Evolutionary conservation across 2,329 filamentous ascomycete species (phyloP).

Genomic region (Aspergillus viridinutans): DNA sequence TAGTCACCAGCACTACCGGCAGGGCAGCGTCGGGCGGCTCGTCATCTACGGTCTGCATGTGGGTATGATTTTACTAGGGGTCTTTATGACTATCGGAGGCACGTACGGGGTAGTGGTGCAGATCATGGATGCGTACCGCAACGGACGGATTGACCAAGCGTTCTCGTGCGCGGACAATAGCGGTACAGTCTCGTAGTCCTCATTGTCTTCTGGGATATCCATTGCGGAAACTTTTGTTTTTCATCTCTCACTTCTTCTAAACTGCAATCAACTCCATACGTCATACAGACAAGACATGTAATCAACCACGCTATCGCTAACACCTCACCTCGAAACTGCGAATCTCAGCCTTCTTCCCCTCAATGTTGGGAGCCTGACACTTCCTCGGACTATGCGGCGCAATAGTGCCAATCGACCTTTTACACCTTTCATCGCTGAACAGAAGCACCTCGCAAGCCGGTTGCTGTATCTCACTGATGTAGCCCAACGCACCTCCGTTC

Average conservation of each 20-base stretch:
- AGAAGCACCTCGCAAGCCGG: slow-evolving; percentile 2
- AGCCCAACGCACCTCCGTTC: slow-evolving; percentile 11
- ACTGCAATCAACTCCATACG: too few species aligned
- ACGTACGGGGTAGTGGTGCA: background rate
- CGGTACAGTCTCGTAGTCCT: background rate
- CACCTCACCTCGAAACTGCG: background rate
- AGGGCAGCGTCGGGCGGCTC: background rate
- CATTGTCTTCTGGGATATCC: background rate
- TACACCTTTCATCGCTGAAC: slow-evolving; percentile 3
- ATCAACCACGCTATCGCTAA: background rate
- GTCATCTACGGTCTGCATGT: background rate
- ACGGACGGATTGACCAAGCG: background rate
- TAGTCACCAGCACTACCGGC: slow-evolving; percentile 42
- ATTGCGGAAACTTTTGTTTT: background rate
- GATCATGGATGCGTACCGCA: background rate
- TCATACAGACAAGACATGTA: too few species aligned
- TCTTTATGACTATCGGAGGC: background rate
- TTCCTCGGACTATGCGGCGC: background rate
- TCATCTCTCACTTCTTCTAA: too few species aligned
- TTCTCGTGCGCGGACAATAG: background rate
- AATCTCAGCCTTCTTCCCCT: background rate
- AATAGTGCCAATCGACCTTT: background rate
- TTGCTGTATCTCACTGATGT: slow-evolving; percentile 1
- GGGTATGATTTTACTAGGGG: background rate
- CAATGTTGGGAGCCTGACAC: background rate